Conservation (phyloP, 768 basidiomycete genomes). For the Dioszegia aurantiaca region DNA sequence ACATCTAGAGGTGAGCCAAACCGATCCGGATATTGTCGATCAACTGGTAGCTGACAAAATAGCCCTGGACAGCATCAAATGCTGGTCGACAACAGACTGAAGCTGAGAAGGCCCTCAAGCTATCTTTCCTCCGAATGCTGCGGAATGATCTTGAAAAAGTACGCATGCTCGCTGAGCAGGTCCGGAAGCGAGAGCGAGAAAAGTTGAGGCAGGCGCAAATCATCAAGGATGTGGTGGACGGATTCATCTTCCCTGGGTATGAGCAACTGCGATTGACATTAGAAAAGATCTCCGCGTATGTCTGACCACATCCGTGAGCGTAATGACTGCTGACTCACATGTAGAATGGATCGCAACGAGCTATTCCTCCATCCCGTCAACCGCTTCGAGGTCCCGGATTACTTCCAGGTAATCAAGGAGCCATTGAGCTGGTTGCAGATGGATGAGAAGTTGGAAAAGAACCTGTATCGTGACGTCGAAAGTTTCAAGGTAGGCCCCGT, state of each 20-base stretch:
- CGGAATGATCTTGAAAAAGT: conserved; percentile 74
- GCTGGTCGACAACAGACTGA: conserved; percentile 66
- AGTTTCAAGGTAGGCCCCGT: conserved; percentile 59
- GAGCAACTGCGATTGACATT: conserved; percentile 63
- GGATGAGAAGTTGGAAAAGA: conserved; percentile 78
- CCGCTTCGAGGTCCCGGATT: conserved; percentile 74
- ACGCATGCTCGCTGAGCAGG: conserved; percentile 64
- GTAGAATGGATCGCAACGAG: conserved; percentile 68
- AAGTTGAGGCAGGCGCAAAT: conserved; percentile 66
- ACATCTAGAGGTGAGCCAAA: conserved; percentile 69
- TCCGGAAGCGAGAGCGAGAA: conserved; percentile 72
- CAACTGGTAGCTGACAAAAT: conserved; percentile 18
- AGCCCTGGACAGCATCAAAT: conserved; percentile 86
- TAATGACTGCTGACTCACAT: background rate
- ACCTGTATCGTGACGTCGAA: conserved; percentile 68
- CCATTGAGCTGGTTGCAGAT: conserved; percentile 93
- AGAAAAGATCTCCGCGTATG: conserved; percentile 68
- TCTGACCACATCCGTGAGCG: conserved; percentile 10
- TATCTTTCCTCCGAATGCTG: conserved; percentile 65
- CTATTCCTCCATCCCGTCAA: conserved; percentile 77
- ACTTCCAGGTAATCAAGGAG: conserved; percentile 78
- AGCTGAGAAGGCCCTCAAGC: conserved; percentile 74
- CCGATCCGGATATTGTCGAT: too few relatives aligned
- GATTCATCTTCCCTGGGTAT: conserved; percentile 67
- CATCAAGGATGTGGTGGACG: conserved; percentile 65